phyloP scores from a whole-genome alignment of 371 early-diverging fungal species.

The Funneliformis caledonium region DNA sequence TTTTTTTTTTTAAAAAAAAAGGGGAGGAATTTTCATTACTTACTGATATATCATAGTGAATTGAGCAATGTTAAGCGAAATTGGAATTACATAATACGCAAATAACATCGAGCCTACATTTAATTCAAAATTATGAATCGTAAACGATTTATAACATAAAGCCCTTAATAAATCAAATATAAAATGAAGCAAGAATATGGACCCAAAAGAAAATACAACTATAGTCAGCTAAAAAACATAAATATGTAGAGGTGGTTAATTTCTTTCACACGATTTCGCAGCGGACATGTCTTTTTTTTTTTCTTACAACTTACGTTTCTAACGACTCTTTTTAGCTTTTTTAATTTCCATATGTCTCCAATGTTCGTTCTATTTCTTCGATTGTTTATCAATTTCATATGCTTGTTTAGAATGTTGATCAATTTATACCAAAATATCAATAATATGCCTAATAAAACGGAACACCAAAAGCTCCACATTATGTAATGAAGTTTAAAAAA shows the following conservation, averaged over 20 bases:
- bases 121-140: background rate
- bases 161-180: background rate
- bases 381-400: slow-evolving; percentile 9
- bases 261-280: too few relatives aligned
- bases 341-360: slow-evolving; percentile 13
- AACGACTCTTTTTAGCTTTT: background rate
- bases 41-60: background rate
- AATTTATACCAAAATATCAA: slow-evolving; percentile 27
- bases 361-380: background rate
- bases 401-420: background rate
- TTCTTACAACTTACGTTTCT: slow-evolving; percentile 5
- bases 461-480: background rate
- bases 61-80: background rate
- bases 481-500: slow-evolving; percentile 26
- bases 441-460: background rate
- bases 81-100: background rate
- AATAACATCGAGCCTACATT: background rate
- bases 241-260: background rate
- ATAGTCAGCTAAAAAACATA: background rate
- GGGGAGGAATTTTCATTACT: background rate
- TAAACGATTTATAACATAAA: background rate
- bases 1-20: too few relatives aligned
- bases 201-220: background rate
- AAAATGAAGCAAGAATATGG: background rate
- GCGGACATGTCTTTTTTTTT: too few relatives aligned